Conservation (phyloP, 257 asterid genomes). For the Solanum lycopersicoides region DNA sequence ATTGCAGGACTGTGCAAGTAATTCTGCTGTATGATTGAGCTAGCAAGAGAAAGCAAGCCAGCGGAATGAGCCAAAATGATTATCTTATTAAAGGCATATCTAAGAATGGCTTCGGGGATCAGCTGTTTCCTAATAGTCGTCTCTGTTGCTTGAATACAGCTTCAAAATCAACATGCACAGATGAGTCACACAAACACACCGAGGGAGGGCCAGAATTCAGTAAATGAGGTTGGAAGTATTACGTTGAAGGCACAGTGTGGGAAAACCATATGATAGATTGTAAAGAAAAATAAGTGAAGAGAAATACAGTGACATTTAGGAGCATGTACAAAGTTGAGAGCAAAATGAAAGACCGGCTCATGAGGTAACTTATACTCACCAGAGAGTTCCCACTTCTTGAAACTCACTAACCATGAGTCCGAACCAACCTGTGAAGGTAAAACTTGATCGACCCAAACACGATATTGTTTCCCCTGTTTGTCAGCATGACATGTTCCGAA, state of each 20-base stretch:
- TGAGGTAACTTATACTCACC: conserved; percentile 34
- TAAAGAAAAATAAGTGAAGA: not conserved
- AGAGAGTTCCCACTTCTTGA: conserved; percentile 85
- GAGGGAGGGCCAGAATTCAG: not conserved
- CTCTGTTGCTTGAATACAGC: not conserved
- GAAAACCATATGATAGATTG: not conserved
- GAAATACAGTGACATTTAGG: not conserved
- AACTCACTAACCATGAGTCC: conserved; percentile 72
- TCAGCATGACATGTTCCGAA: conserved; percentile 51
- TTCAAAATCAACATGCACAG: not conserved
- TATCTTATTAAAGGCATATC: not conserved
- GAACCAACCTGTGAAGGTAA: conserved; percentile 53
- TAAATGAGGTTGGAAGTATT: not conserved
- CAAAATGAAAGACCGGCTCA: not conserved
- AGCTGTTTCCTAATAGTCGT: not conserved
- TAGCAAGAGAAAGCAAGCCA: not conserved
- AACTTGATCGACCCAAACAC: conserved; percentile 93
- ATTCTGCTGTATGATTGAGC: not conserved
- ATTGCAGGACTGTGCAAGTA: not conserved
- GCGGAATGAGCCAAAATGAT: not conserved
- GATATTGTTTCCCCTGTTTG: conserved; percentile 52
- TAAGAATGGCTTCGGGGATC: not conserved
- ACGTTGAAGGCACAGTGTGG: not conserved
- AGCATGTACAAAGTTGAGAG: not conserved
- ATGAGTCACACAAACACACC: not conserved